phyloP scores from a whole-genome alignment of 352 stramenopile species.

The Phytophthora brassicae region DNA sequence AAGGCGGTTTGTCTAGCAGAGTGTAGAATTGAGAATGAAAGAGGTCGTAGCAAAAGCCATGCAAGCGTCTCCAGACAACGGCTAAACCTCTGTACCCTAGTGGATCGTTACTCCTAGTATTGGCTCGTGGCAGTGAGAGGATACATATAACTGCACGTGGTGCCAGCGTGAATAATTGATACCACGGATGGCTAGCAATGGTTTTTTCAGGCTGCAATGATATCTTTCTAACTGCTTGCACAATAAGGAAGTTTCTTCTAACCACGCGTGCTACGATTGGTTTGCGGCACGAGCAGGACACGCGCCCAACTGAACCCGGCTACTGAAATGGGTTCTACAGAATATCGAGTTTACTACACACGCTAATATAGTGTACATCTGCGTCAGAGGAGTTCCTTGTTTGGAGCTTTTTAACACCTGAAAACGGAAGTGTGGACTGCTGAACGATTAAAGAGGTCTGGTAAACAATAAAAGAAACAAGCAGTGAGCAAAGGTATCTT shows the following conservation, averaged over 20 bases:
- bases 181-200: neutral
- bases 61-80: neutral
- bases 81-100: neutral
- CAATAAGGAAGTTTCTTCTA: conserved; percentile 5
- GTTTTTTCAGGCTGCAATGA: conserved; percentile 6
- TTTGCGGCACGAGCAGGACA: neutral
- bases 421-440: too few relatives aligned
- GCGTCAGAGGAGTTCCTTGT: too few relatives aligned
- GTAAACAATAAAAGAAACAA: too few relatives aligned
- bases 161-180: neutral
- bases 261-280: conserved; percentile 12
- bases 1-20: neutral
- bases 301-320: neutral
- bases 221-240: neutral
- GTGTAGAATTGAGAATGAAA: conserved; percentile 22
- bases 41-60: neutral
- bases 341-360: too few relatives aligned
- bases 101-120: conserved; percentile 1
- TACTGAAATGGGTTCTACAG: too few relatives aligned
- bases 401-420: too few relatives aligned
- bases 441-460: too few relatives aligned
- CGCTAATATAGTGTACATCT: too few relatives aligned
- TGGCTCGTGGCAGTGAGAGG: too few relatives aligned
- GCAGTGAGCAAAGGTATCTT: too few relatives aligned
- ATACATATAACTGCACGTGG: too few relatives aligned